Conservation (phyloP, 2,329 filamentous ascomycete genomes). For the Fusarium brevicatenulatum region DNA sequence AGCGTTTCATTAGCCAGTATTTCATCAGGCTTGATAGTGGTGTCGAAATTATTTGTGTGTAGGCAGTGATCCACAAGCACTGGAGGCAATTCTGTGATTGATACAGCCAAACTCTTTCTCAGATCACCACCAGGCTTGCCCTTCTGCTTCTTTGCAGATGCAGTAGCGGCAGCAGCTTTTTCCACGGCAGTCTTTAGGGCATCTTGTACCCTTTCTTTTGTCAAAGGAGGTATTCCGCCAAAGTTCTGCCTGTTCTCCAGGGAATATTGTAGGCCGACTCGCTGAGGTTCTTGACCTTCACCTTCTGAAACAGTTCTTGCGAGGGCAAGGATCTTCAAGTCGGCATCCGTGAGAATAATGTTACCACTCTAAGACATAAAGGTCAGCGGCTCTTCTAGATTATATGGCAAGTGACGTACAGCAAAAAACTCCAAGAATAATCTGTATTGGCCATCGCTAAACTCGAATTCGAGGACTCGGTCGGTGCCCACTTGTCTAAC, state of each 20-base stretch:
- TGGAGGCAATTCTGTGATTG: slow-evolving; percentile 89
- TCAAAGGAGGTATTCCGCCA: slow-evolving; percentile 77
- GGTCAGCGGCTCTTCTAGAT: slow-evolving; percentile 5
- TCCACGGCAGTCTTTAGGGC: slow-evolving; percentile 75
- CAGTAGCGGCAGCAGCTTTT: slow-evolving; percentile 61
- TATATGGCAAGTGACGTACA: slow-evolving; percentile 41
- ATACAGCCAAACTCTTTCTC: slow-evolving; percentile 81
- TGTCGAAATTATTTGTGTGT: slow-evolving; percentile 74
- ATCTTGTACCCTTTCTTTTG: slow-evolving; percentile 74
- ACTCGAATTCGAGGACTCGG: slow-evolving; percentile 89
- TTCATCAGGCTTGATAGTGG: slow-evolving; percentile 71
- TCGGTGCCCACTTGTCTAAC: slow-evolving; percentile 92
- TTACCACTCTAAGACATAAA: slow-evolving; percentile 74
- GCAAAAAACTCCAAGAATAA: slow-evolving; percentile 97
- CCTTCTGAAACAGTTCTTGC: slow-evolving; percentile 83
- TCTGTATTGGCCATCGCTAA: slow-evolving; percentile 89
- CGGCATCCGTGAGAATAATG: slow-evolving; percentile 87
- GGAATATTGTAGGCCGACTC: slow-evolving; percentile 80
- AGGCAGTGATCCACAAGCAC: slow-evolving; percentile 89
- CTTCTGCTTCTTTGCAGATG: slow-evolving; percentile 71
- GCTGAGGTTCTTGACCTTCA: slow-evolving; percentile 84
- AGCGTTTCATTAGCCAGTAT: slow-evolving; percentile 73
- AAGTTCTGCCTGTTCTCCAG: slow-evolving; percentile 88
- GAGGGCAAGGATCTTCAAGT: slow-evolving; percentile 83
- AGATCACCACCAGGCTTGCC: slow-evolving; percentile 79